A percentile compares a stretch with the other conserved stretches of the same genome.
These are phyloP conservation scores for Madurella fahalii DNA, from an alignment of 2,329 filamentous ascomycete species.

Conservation along the genomic window DNA sequence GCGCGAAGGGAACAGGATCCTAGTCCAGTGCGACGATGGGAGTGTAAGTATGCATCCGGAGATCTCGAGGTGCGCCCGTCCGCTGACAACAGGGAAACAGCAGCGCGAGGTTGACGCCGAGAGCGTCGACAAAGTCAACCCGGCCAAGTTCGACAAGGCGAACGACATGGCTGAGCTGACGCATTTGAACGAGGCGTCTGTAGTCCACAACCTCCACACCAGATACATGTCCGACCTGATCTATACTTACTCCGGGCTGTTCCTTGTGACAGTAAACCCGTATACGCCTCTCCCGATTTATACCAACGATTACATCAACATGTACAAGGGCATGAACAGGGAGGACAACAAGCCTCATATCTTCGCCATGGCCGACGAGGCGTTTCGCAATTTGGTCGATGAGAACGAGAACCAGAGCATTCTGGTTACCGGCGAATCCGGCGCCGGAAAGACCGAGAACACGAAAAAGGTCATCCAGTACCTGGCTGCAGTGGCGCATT, in stretches of 20 bases:
- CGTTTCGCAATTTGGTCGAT: constrained; percentile 91
- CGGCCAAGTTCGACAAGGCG: constrained; percentile 98
- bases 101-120: constrained; percentile 84
- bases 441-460: constrained; percentile 97
- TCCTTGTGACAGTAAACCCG: constrained; percentile 94
- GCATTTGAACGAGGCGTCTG: constrained; percentile 94
- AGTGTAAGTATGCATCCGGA: constrained; percentile 51
- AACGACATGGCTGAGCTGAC: constrained; percentile 99
- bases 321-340: constrained; percentile 87
- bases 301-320: constrained; percentile 92
- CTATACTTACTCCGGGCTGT: constrained; percentile 96
- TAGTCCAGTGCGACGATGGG: constrained; percentile 92
- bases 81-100: constrained; percentile 39
- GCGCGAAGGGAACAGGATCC: constrained; percentile 60
- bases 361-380: constrained; percentile 94
- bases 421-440: constrained; percentile 94
- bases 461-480: constrained; percentile 99
- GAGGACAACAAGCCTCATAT: constrained; percentile 98
- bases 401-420: constrained; percentile 97
- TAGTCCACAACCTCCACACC: constrained; percentile 94
- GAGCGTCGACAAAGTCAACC: constrained; percentile 96
- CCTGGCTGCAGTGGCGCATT: constrained; percentile 85
- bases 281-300: constrained; percentile 96
- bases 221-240: constrained; percentile 95
- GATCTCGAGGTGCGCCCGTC: background rate